Conservation (phyloP, 352 stramenopile genomes). For the Globisporangium radiosum region DNA sequence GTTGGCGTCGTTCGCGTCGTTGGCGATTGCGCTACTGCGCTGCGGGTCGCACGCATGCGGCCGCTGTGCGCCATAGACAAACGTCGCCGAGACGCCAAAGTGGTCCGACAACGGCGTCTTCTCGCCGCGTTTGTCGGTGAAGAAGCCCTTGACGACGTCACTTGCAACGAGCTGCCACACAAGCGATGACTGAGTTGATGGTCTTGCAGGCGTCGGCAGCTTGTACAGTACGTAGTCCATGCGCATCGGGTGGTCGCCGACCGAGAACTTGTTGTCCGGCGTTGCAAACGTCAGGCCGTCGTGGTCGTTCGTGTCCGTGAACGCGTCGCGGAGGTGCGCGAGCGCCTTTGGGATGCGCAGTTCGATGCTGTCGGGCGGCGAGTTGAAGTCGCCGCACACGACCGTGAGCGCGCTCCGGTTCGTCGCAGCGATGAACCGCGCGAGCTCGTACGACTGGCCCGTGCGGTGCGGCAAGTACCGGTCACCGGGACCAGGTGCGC, state of each 20-base stretch:
- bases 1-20: slow-evolving; percentile 19
- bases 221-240: slow-evolving; percentile 86
- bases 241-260: slow-evolving; percentile 75
- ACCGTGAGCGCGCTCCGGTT: slow-evolving; percentile 45
- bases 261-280: slow-evolving; percentile 75
- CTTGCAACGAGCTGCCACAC: slow-evolving; percentile 49
- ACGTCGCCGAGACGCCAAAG: slow-evolving; percentile 68
- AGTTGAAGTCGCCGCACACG: slow-evolving; percentile 81
- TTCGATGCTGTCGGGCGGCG: slow-evolving; percentile 64
- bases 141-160: slow-evolving; percentile 75
- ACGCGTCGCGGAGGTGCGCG: slow-evolving; percentile 53
- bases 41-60: slow-evolving; percentile 29
- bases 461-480: slow-evolving; percentile 60
- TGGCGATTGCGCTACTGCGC: slow-evolving; percentile 19
- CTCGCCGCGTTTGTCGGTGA: slow-evolving; percentile 51
- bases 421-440: slow-evolving; percentile 60
- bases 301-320: slow-evolving; percentile 58
- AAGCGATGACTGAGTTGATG: not conserved
- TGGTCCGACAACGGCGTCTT: slow-evolving; percentile 71
- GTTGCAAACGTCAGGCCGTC: slow-evolving; percentile 69
- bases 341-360: slow-evolving; percentile 50
- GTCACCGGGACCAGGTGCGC: slow-evolving; percentile 56
- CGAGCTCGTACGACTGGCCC: slow-evolving; percentile 67
- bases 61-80: slow-evolving; percentile 34
- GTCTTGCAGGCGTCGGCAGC: slow-evolving; percentile 14